Evolutionary conservation across 495 filamentous ascomycete genomes (phyloP), one percentile per base, ranked within the genome.

Genomic region (Pseudevernia furfuracea): DNA sequence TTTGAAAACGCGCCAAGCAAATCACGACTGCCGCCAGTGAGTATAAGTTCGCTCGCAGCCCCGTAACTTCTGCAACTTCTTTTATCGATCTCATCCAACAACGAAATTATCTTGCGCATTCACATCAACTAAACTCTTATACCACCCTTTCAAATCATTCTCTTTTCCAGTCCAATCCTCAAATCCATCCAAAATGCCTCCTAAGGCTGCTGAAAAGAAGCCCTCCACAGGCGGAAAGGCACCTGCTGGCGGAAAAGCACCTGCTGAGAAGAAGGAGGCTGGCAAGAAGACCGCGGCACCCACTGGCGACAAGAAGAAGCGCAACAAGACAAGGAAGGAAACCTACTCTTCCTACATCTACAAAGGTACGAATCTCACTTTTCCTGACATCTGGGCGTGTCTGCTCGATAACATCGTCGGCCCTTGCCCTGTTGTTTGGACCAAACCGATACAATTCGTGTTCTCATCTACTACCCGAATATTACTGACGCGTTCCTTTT

Each of bases 271-370:
- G 89, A 96, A 97, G 88, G 93, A 97, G 77, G 95, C 92, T 67
- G 92, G 93, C 82, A 98, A 98, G 90, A 98, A 97, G 88, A 96
- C 94, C 49, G 73, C 81, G 56, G 91, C 94, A 44, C 85, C 91
- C 46, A 82, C 90, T 74, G 94, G 93, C 66, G 94, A 97, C 66
- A 97, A 98, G 91, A 98, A 97, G 90, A 98, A 98, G 92, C 91
- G 95, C 72, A 96, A 91, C 85, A 98, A 98, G 93, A 89, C 94
- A 71, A 88, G 94, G 80, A 97, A 97, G 89, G 94, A 98, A 86
- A 98, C 94, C 61, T 98, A 98, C 83, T 96, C 90, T 70, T 94
- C 89, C 52, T 98, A 98, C 87, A 98, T 98, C 84, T 98, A 98
- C 88, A 98, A 98, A 84, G 94, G 94, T 96, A 78, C 79, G 88